Evolutionary conservation across 2,329 filamentous ascomycete species (phyloP), one percentile per base, ranked within the genome.

Genomic region (Aspergillus sp.): DNA sequence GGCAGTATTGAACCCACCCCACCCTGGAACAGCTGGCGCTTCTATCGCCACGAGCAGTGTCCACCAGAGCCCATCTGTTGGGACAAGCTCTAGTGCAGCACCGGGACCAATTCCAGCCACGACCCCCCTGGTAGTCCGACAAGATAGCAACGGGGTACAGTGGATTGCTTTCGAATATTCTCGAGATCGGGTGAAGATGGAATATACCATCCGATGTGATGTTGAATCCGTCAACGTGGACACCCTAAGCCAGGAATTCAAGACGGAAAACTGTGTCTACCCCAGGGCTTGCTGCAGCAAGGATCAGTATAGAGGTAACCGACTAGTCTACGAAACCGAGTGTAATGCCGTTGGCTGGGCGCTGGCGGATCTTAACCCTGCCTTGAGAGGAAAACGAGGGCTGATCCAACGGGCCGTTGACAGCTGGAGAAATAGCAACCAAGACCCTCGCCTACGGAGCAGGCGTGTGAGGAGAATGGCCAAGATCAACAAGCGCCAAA

Each of bases 321-420:
- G 93, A 11, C 73, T 96, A 54, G 87, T 93, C 56, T 98, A 98
- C 68, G 93, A 98, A 74, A 96, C 89, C 11, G 93, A 98, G 71
- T 98, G 93, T 77, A 98, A 98, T 71, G 89, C 90, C 0, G 93
- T 98, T n/a, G 93, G 93, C n/a, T 98, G 93, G 93, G 91, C 91
- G 9, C 72, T 98, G 54, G 93, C 93, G 2, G 86, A 97, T 62
- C 73, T 98, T 42, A 98, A 98, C 66, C 85, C 90, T 6, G 86
- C 88, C 45, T 77, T 97, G 47, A 83, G 91, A 51, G 91, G 91
- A 55, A 97, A 97, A 76, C 82, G 93, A 56, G 93, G 93, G 6
- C 77, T 98, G 47, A 98, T 98, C 56, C 93, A 98, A 73, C 81
- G 93, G 52, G 93, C 93, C 2, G 93, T 98, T 36, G 93, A 98